phyloP scores from a whole-genome alignment of 2,329 filamentous ascomycete genomes.

The Bipolaris sorokiniana region DNA sequence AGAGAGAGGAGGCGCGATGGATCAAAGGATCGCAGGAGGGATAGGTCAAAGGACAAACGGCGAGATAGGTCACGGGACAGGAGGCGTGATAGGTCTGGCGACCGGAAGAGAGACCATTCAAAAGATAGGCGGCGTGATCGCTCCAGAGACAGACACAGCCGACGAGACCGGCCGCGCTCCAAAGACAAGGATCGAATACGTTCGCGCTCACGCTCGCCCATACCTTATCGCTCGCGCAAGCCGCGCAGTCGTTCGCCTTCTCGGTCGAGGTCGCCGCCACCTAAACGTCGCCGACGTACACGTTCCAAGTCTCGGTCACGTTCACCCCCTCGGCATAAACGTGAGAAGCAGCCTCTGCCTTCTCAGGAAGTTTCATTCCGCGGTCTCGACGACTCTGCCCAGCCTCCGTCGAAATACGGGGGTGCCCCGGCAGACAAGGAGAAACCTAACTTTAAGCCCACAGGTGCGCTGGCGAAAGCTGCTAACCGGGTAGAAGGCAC shows the following conservation, averaged over 20 bases:
- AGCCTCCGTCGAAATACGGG: constrained; percentile 40
- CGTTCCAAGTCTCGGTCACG: constrained; percentile 43
- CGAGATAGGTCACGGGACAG: constrained; percentile 23
- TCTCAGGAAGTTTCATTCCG: constrained; percentile 56
- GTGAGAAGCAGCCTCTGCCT: constrained; percentile 53
- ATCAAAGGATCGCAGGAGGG: constrained; percentile 17
- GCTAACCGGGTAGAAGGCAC: constrained; percentile 83
- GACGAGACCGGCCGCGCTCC: constrained; percentile 24
- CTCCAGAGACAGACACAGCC: constrained; percentile 21
- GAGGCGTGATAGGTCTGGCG: constrained; percentile 26
- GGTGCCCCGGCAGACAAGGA: constrained; percentile 67
- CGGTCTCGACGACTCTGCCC: constrained; percentile 39
- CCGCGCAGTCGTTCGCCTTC: constrained; percentile 36
- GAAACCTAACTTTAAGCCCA: constrained; percentile 83
- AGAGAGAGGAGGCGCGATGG: constrained; percentile 21
- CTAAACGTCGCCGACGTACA: constrained; percentile 46
- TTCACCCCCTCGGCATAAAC: constrained; percentile 51
- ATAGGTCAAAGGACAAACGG: constrained; percentile 23
- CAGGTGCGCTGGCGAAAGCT: constrained; percentile 83
- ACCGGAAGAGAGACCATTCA: constrained; percentile 17
- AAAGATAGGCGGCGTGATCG: constrained; percentile 27
- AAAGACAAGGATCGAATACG: constrained; percentile 26
- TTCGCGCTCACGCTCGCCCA: constrained; percentile 37
- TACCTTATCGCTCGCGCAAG: constrained; percentile 31
- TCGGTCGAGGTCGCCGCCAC: constrained; percentile 34